phyloP scores from a whole-genome alignment of 306 rosid species.

The Abrus precatorius region DNA sequence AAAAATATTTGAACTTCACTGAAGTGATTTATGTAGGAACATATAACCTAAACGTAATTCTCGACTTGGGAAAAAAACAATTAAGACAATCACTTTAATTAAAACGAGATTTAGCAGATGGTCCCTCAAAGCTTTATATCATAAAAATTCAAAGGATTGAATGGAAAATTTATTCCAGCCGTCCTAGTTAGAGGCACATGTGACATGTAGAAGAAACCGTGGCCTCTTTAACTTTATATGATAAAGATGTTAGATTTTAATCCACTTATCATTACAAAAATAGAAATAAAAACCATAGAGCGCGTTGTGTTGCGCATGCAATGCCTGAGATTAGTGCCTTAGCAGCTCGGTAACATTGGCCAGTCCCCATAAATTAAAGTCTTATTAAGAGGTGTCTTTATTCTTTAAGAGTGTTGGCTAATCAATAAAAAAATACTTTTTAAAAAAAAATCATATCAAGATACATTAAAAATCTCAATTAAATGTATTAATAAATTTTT shows the following conservation, averaged over 20 bases:
- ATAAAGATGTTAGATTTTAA: neutral
- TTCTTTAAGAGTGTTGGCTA: too few relatives aligned
- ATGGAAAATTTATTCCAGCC: conserved; percentile 31
- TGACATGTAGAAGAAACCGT: neutral
- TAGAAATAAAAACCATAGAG: neutral
- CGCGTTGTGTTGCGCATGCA: neutral
- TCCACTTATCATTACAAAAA: neutral
- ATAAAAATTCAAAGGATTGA: conserved; percentile 32
- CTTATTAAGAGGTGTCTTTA: neutral
- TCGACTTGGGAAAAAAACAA: neutral
- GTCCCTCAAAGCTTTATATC: neutral
- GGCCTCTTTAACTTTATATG: neutral
- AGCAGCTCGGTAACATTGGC: neutral
- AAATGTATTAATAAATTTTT: too few relatives aligned
- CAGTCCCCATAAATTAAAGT: neutral
- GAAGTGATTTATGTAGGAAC: conserved; percentile 1
- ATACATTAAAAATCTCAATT: too few relatives aligned
- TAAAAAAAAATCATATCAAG: too few relatives aligned
- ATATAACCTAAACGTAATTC: neutral
- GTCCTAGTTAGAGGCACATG: conserved; percentile 30
- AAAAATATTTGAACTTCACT: neutral
- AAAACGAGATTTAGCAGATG: conserved; percentile 3
- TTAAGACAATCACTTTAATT: neutral
- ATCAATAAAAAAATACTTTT: too few relatives aligned
- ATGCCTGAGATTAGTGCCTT: neutral